Evolutionary conservation across 2,329 filamentous ascomycete genomes (phyloP), one percentile per base, ranked within the genome.

Genomic region (Diaporthe sp.): DNA sequence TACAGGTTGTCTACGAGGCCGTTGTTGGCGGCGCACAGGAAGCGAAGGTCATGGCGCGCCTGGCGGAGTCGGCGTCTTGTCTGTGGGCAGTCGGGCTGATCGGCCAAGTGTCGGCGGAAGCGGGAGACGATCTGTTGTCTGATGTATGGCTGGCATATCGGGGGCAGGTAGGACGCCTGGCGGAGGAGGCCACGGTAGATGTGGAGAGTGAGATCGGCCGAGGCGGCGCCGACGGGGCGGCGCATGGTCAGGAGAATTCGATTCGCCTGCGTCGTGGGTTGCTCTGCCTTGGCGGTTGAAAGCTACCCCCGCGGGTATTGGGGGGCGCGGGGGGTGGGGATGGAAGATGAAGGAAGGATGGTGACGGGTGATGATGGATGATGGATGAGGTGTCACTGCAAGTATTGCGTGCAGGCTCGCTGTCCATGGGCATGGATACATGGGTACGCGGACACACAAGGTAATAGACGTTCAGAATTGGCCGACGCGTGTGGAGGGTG

Each of bases 101-200:
- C 77, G 17, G 78, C 35, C 5, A 77, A 80, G 76, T 86, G 82
- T 4, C 81, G 81, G n/a, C 84, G 85, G 78, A 91, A 92, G 45
- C 85, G 85, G 10, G 77, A 75, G 68, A 83, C 82, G 60, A 92
- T 87, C 45, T 83, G 83, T 9, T 82, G 77, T 60, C 83, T 79
- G 71, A 89, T 82, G 71, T 84, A 86, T 3, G 82, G 80, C 52
- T 86, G 86, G 74, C 88, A 88, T 52, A 87, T 81, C 3, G 85
- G 84, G 1, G 90, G 90, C 3, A 92, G 87, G 79, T 93, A 93
- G 38, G 88, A 87, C 52, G 86, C 84, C 83, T 92, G 90, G 75
- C 91, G 89, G 47, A 92, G 88, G 30, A 92, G 83, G 74, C 89
- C 86, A 73, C 91, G 87, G 80, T 91, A 92, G 61, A 91, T 81